These are phyloP conservation scores for Strobilomyces echinocephalus DNA, from an alignment of 768 basidiomycete genomes.

Conservation along the genomic window DNA sequence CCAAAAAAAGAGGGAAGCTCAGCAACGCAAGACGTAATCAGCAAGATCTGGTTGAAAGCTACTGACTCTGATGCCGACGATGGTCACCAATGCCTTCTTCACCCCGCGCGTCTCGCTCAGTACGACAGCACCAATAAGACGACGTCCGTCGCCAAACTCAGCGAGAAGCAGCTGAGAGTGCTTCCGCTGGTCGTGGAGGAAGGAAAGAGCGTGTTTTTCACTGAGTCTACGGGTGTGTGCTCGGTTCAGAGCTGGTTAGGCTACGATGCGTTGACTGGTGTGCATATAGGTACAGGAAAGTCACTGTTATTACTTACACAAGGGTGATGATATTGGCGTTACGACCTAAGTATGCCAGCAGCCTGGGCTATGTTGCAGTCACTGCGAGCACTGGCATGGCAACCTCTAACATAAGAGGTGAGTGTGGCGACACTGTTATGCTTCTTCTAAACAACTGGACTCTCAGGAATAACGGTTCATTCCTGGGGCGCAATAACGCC, in stretches of 20 bases:
- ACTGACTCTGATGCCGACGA: background rate
- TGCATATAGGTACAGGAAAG: conserved; percentile 54
- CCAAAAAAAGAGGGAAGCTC: too few relatives aligned
- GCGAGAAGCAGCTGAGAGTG: conserved; percentile 50
- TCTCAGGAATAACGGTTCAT: conserved; percentile 54
- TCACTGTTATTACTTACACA: conserved; percentile 55
- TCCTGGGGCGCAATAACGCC: conserved; percentile 58
- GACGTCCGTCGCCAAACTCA: conserved; percentile 38
- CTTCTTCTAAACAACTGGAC: background rate
- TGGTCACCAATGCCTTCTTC: conserved; percentile 17
- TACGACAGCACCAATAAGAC: conserved; percentile 27
- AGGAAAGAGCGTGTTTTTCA: conserved; percentile 61
- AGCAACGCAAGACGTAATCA: too few relatives aligned
- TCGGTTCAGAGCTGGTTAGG: background rate
- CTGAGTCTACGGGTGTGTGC: conserved; percentile 57
- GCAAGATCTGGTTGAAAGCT: too few relatives aligned
- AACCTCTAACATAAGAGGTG: conserved; percentile 47
- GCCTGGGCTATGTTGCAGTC: conserved; percentile 35
- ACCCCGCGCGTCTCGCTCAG: conserved; percentile 25
- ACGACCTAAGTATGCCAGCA: conserved; percentile 33
- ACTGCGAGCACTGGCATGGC: conserved; percentile 45
- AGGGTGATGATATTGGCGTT: conserved; percentile 53
- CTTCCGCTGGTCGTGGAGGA: conserved; percentile 50
- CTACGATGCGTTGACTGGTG: background rate
- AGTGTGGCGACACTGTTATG: background rate